Conservation (phyloP, 1,139 yeast genomes). For the Diutina sp. region DNA sequence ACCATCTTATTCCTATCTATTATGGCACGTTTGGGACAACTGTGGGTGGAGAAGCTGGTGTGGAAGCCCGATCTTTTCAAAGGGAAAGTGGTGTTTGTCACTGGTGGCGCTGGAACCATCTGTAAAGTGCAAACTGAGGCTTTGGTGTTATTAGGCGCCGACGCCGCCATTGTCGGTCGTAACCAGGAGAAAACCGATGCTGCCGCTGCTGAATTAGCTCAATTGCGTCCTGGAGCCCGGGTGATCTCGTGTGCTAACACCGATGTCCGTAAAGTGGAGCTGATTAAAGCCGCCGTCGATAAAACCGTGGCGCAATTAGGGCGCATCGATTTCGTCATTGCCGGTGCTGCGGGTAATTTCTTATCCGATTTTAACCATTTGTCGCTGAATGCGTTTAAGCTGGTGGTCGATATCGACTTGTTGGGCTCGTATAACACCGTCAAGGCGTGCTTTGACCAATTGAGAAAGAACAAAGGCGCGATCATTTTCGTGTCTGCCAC, state of each 20-base stretch:
- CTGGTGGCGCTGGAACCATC: conserved; percentile 93
- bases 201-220: conserved; percentile 54
- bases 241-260: conserved; percentile 57
- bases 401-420: conserved; percentile 75
- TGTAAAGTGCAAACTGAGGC: conserved; percentile 84
- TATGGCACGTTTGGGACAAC: background rate
- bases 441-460: conserved; percentile 62
- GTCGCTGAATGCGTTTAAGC: conserved; percentile 74
- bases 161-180: conserved; percentile 79
- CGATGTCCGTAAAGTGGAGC: conserved; percentile 62
- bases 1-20: background rate
- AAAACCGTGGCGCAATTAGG: conserved; percentile 56
- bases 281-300: conserved; percentile 48
- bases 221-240: conserved; percentile 43
- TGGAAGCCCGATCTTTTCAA: conserved; percentile 55
- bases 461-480: conserved; percentile 53
- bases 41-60: conserved; percentile 9
- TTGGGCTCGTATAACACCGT: conserved; percentile 80
- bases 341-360: conserved; percentile 95
- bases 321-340: conserved; percentile 69
- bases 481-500: conserved; percentile 80
- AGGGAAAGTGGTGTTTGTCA: conserved; percentile 79
- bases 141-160: conserved; percentile 66
- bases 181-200: conserved; percentile 46
- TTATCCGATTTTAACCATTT: conserved; percentile 66